These are phyloP conservation scores for Narthecium ossifragum DNA, from an alignment of 106 monocot species.

Conservation along the genomic window DNA sequence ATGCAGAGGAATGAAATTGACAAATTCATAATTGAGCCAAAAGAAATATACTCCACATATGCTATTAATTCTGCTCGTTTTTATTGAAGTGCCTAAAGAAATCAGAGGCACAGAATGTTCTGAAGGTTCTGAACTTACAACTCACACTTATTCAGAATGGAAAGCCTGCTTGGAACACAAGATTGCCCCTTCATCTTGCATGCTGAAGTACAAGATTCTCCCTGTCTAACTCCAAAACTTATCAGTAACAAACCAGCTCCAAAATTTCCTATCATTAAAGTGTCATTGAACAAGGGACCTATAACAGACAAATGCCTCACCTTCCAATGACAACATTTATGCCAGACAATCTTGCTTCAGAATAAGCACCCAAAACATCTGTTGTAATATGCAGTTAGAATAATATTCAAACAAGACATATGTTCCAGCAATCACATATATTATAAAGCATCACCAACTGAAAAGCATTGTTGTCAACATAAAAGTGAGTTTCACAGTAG, in stretches of 20 bases:
- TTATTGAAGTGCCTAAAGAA: too few relatives aligned
- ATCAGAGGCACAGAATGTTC: not conserved
- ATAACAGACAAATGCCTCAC: slow-evolving; percentile 27
- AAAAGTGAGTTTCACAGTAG: too few relatives aligned
- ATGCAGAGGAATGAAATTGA: too few relatives aligned
- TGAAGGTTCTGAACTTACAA: slow-evolving; percentile 49
- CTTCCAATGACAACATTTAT: slow-evolving; percentile 68
- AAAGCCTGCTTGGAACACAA: slow-evolving; percentile 83
- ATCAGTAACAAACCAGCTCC: slow-evolving; percentile 1
- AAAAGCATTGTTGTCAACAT: too few relatives aligned
- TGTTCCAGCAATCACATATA: too few relatives aligned
- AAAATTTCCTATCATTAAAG: not conserved
- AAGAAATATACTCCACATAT: too few relatives aligned
- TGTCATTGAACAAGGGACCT: too few relatives aligned
- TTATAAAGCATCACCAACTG: too few relatives aligned
- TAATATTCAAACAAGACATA: too few relatives aligned
- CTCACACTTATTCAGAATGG: slow-evolving; percentile 73
- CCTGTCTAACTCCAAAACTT: slow-evolving; percentile 34
- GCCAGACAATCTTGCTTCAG: slow-evolving; percentile 53
- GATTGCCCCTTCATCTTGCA: slow-evolving; percentile 74
- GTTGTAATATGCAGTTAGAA: too few relatives aligned
- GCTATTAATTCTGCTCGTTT: too few relatives aligned
- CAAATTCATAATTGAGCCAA: too few relatives aligned
- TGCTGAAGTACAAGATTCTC: slow-evolving; percentile 71
- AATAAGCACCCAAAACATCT: slow-evolving; percentile 28